These are phyloP conservation scores for Theobroma grandiflorum DNA, from an alignment of 441 rosid species.

Conservation along the genomic window DNA sequence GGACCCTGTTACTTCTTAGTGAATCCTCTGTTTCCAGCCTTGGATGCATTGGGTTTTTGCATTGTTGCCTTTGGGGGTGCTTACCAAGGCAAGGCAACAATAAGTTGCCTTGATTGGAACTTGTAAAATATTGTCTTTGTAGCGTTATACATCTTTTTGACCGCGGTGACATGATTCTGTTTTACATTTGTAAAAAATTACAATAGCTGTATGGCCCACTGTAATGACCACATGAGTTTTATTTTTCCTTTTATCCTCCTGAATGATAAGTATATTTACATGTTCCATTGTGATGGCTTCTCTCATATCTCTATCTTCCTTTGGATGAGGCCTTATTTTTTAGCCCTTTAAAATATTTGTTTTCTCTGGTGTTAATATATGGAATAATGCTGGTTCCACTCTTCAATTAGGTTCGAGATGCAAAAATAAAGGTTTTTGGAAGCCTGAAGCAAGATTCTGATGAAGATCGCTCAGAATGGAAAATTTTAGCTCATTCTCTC, in stretches of 20 bases:
- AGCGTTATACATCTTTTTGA: background rate
- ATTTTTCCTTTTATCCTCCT: background rate
- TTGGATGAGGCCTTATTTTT: background rate
- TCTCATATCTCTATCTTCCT: background rate
- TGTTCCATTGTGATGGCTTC: background rate
- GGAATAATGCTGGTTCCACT: constrained; percentile 29
- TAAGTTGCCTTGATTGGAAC: background rate
- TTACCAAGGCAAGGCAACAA: background rate
- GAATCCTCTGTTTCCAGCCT: constrained; percentile 10
- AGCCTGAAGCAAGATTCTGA: constrained; percentile 77
- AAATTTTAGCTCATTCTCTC: constrained; percentile 64
- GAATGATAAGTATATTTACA: background rate
- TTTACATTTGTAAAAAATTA: background rate
- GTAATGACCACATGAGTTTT: background rate
- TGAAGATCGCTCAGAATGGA: constrained; percentile 87
- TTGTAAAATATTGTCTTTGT: background rate
- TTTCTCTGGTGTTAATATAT: constrained; percentile 30
- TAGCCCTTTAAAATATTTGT: background rate
- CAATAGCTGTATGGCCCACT: background rate
- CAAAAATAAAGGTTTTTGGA: constrained; percentile 79
- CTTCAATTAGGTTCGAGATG: constrained; percentile 76
- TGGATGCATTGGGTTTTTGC: background rate
- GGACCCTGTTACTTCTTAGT: background rate
- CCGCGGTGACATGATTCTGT: background rate
- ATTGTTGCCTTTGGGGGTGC: background rate